Evolutionary conservation across 805 yeast species (phyloP), one percentile per base, ranked within the genome.

Genomic region (Saccharomycopsis schoenii): DNA sequence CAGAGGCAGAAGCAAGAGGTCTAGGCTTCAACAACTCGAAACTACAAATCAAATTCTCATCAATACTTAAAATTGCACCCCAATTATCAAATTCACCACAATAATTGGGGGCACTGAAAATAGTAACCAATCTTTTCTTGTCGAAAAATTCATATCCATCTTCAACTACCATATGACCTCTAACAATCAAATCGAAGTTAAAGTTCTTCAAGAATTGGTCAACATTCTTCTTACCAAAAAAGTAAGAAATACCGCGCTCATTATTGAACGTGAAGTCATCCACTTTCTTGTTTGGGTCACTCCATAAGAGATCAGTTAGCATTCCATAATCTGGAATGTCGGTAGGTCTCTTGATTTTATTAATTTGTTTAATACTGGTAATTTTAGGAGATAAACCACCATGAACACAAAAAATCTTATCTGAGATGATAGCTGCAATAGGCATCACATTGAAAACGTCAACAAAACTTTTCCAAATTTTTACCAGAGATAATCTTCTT

Each of bases 41-140:
- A 64, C 94, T 86, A 73, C 99, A 93, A 61, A 94, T 76, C 66
- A 93, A 78, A 68, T 93, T 97, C 65, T 93, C 97, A 65, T 89
- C 83, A 15, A 93, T 98, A 67, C 96, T 85, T 98, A 93, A 93
- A 4, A 93, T 97, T 1, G 99, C 99, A 25, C 97, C 97, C 97
- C 97, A 90, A 68, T 90, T 90, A 71, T 91, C 59, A 68, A 85
- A 85, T 71, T 85, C 91, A n/a, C 91, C 90, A 68, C 90, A 85
- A 70, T 85, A 85, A 70, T 85, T 85, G 11, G 90, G 91, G 1
- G 91, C 91, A 58, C 84, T 79, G 68, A 85, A 85, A 24, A 85
- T 89, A 0, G 91, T 85, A 25, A 86, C 90, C 65, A 85, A 74
- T 10, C 86, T 81, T 40, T 88, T 74, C 69, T 86, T 89, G 66